phyloP scores from a whole-genome alignment of 1,284 basidiomycete species.

The Trametes pubescens region DNA sequence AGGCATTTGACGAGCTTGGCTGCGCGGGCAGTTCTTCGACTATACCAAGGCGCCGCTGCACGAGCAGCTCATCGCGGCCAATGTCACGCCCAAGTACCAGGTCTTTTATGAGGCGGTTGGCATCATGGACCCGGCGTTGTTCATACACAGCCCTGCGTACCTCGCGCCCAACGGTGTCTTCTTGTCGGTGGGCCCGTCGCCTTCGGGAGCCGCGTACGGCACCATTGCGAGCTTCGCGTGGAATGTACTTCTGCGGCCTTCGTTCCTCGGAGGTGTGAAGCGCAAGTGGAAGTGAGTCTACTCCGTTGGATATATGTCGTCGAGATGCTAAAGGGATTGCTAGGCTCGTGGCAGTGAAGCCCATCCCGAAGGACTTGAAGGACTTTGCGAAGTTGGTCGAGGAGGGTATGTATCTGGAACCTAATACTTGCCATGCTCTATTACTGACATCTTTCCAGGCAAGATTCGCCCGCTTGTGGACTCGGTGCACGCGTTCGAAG shows the following conservation, averaged over 20 bases:
- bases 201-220: conserved; percentile 15
- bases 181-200: conserved; percentile 35
- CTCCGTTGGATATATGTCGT: neutral
- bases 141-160: conserved; percentile 34
- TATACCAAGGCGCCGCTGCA: conserved; percentile 59
- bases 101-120: conserved; percentile 54
- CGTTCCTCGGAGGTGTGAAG: conserved; percentile 57
- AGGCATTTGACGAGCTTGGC: too few species aligned
- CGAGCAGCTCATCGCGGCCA: conserved; percentile 48
- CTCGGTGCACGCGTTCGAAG: conserved; percentile 64
- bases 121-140: conserved; percentile 36
- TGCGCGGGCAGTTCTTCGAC: conserved; percentile 55
- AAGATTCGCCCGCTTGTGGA: conserved; percentile 67
- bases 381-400: conserved; percentile 49
- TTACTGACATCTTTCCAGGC: conserved; percentile 43
- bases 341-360: conserved; percentile 43
- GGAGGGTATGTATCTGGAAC: conserved; percentile 46
- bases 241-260: conserved; percentile 45
- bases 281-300: conserved; percentile 52
- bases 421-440: neutral
- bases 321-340: conserved; percentile 7
- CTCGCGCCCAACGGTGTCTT: conserved; percentile 36
- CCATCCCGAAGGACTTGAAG: conserved; percentile 43
- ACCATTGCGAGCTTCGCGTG: conserved; percentile 24
- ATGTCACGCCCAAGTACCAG: conserved; percentile 50